Evolutionary conservation across 139 green algal species (phyloP).

Genomic region (Coelastrella sp.): DNA sequence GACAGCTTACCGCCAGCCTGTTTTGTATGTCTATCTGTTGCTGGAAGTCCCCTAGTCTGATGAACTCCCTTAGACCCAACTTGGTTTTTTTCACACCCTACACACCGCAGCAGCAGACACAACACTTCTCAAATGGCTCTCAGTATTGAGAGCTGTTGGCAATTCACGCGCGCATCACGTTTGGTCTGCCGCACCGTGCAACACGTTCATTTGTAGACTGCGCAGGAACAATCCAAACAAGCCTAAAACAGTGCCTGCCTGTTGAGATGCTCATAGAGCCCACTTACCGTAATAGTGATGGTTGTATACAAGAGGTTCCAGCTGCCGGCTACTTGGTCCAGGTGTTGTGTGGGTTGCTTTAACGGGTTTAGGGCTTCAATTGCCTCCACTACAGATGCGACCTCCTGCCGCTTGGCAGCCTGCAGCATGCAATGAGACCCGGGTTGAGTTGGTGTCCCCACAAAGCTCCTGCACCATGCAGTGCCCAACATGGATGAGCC

Average conservation of each 20-base stretch:
- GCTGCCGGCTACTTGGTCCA: conserved; percentile 65
- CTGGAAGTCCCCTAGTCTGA: conserved; percentile 80
- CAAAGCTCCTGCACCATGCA: background rate
- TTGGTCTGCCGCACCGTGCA: too few species aligned
- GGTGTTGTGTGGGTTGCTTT: conserved; percentile 52
- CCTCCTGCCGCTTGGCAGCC: conserved; percentile 61
- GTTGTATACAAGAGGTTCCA: conserved; percentile 89
- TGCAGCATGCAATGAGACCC: conserved; percentile 28
- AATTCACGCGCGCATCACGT: too few species aligned
- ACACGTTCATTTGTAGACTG: too few species aligned
- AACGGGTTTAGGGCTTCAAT: conserved; percentile 69
- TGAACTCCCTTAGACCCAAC: conserved; percentile 85
- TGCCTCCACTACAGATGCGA: conserved; percentile 58
- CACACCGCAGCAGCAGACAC: background rate
- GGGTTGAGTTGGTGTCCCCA: too few species aligned
- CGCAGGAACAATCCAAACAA: too few species aligned
- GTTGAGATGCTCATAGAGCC: background rate
- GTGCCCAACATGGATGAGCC: too few species aligned
- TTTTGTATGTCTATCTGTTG: conserved; percentile 79
- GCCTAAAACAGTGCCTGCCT: too few species aligned
- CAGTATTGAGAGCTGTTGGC: background rate
- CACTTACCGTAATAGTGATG: conserved; percentile 79
- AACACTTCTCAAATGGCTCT: background rate
- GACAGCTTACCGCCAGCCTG: conserved; percentile 58
- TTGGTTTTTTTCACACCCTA: conserved; percentile 83